Base-by-base conservation (phyloP, 2,329 filamentous ascomycete genomes). In the Diaporthe sp. region DNA sequence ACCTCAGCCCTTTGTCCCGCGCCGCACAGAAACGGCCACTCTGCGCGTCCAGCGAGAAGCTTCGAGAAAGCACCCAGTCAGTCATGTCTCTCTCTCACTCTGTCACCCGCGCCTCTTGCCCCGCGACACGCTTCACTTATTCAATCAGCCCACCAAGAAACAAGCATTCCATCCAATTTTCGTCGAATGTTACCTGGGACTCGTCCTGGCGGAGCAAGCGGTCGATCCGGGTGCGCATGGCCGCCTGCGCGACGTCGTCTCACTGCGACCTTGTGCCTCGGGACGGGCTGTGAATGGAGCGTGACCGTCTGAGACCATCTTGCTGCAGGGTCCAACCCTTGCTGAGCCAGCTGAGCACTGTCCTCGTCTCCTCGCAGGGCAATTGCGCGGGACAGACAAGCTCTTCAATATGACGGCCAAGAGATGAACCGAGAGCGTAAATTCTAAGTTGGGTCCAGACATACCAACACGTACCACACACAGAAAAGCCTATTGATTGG, bases 31-130 rank as follows among this genome's bases (percentile, higher is more conserved):
- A 68, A 68, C 65, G 31, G 65, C 37, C 62, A 25, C 46, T 53
- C 44, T 25, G 22, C 31, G 22, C 42, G 28, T 55, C 46, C 17
- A 9, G 70, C 60, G 28, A 55, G 58, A 73, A 65, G 51, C 46
- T 73, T 73, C 71, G 58, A 73, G 71, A 73, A 73, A 22, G 17
- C 42, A 34, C 46, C 22, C 7, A 9, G 31, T 49, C 46, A 39
- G 57, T 51, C 70, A 61, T 61, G 28, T 70, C 65, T 19, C 65
- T 19, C 65, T 25, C 57, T 39, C n/a, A 8, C 25, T 31, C 53
- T 9, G 7, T 60, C 17, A 22, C 37, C 5, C 37, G 25, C 58
- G 4, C 25, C 39, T 46, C 8, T 19, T 44, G 57, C 5, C 25
- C 8, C 42, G 60, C 60, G 9, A 28, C 17, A 2, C 37, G 2